phyloP scores from a whole-genome alignment of 2,329 filamentous ascomycete genomes.

The Aspergillus intermedius region DNA sequence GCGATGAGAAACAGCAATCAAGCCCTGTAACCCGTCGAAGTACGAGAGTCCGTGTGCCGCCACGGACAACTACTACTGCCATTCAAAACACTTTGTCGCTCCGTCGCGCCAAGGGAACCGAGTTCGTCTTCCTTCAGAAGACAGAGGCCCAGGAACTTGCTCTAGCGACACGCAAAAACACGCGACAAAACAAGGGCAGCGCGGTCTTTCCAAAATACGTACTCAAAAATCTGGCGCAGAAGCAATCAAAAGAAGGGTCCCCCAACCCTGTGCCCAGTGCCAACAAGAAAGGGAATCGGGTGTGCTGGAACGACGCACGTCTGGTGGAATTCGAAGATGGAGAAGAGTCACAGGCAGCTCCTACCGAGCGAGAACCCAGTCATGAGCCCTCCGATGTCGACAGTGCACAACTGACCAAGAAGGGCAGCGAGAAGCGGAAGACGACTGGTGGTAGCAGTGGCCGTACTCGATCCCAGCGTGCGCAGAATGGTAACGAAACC shows the following conservation, averaged over 20 bases:
- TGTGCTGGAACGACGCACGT: conserved; percentile 35
- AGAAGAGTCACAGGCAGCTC: conserved; percentile 7
- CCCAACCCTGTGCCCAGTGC: conserved; percentile 3
- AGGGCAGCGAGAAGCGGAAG: conserved; percentile 18
- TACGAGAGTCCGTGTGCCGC: conserved; percentile 22
- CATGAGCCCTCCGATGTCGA: conserved; percentile 16
- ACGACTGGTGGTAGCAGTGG: conserved; percentile 15
- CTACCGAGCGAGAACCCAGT: conserved; percentile 7
- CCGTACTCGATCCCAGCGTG: conserved; percentile 16
- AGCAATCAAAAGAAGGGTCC: conserved; percentile 4
- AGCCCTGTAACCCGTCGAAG: conserved; percentile 32
- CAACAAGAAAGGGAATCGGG: conserved; percentile 19
- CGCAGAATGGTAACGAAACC: not conserved
- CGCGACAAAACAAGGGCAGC: conserved; percentile 36
- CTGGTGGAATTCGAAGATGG: conserved; percentile 31
- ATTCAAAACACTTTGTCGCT: conserved; percentile 36
- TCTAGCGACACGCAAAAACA: conserved; percentile 37
- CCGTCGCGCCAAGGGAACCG: conserved; percentile 39
- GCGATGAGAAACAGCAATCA: conserved; percentile 11
- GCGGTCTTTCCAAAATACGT: conserved; percentile 27
- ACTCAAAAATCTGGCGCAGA: conserved; percentile 20
- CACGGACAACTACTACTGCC: conserved; percentile 15
- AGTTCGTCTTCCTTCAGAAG: conserved; percentile 39
- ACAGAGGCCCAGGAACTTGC: conserved; percentile 39
- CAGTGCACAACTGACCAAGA: conserved; percentile 11